Conservation (phyloP, 2,329 filamentous ascomycete genomes). For the Hawksworthiomyces lignivorus region DNA sequence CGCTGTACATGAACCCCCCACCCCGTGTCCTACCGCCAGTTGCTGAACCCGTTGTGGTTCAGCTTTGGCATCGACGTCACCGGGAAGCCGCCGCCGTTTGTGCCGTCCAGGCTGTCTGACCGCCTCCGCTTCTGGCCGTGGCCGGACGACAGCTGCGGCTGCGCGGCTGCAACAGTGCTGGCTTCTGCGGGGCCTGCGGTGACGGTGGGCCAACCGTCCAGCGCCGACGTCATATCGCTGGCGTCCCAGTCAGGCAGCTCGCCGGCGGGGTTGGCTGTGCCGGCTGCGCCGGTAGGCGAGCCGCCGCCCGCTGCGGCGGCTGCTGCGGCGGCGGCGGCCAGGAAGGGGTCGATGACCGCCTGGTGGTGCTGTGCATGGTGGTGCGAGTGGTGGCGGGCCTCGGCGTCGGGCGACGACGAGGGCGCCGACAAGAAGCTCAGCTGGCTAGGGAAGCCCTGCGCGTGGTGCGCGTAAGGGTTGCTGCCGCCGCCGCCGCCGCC, state of each 20-base stretch:
- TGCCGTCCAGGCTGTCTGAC: constrained; percentile 22
- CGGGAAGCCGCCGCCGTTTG: constrained; percentile 12
- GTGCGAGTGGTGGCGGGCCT: constrained; percentile 7
- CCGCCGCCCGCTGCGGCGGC: background rate
- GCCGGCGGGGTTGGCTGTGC: background rate
- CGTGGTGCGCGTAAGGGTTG: constrained; percentile 11
- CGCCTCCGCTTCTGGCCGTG: constrained; percentile 25
- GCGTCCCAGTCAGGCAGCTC: constrained; percentile 17
- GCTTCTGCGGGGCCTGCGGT: background rate
- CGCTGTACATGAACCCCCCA: too few relatives aligned
- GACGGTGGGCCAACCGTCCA: constrained; percentile 9
- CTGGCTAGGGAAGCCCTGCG: constrained; percentile 22
- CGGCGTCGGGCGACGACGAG: constrained; percentile 19
- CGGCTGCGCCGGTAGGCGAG: background rate
- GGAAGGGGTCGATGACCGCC: constrained; percentile 19
- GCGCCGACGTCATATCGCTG: constrained; percentile 16
- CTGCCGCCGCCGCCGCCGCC: background rate
- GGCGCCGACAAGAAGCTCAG: constrained; percentile 30
- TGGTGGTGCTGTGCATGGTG: constrained; percentile 15
- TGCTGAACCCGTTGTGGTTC: constrained; percentile 16
- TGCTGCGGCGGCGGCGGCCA: constrained; percentile 14
- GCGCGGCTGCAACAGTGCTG: too few relatives aligned
- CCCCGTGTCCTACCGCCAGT: constrained; percentile 12
- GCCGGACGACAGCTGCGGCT: background rate
- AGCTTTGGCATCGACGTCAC: constrained; percentile 15